Base-by-base conservation (phyloP, 1,284 basidiomycete species). In the Fomitopsis schrenkii region DNA sequence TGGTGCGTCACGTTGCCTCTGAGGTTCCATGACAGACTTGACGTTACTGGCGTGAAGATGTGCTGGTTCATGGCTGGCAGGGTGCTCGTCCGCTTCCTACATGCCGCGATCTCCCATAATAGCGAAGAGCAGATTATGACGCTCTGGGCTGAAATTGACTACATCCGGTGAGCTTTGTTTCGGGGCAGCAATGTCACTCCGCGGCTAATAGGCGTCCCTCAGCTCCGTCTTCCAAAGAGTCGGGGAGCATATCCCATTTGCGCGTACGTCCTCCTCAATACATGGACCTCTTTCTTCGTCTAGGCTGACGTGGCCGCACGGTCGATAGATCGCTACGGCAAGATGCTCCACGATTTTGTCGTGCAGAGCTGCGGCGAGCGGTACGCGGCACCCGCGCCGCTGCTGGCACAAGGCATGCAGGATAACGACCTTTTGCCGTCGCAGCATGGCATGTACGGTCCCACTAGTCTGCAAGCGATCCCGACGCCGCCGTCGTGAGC, bases 51-150 rank as follows among this genome's bases (percentile, higher is more conserved):
- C 33, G 5, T 58, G 38, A 8, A 90, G 87, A 87, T 88, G 65
- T 83, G 81, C 64, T 91, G 87, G 86, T 89, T 87, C 69, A 78
- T 82, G 61, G 80, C 81, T 48, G 88, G 86, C 1, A 78, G 86
- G 33, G 84, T 89, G 6, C 77, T 91, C 30, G 80, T 84, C 7
- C 80, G 87, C 14, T 88, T 90, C 70, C 71, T 87, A 36, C 80
- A 83, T 64, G 83, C 83, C 44, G 83, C 86, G 5, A 76, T 83
- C 33, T 81, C 86, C 48, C 77, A 78, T 9, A 79, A 81, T 38
- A 80, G 77, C 59, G 69, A 75, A 38, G 81, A 85, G 36, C 84
- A 88, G 68, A 77, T 82, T 28, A 67, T 79, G 1, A 84, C 82
- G 7, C 71, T 90, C 3, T 80, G 80, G 22, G 75, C 79, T 22